Percentiles rank a stretch among this genome's conserved stretches.
phyloP scores from a whole-genome alignment of 2,329 filamentous ascomycete genomes.

The Lachnellula hyalina region DNA sequence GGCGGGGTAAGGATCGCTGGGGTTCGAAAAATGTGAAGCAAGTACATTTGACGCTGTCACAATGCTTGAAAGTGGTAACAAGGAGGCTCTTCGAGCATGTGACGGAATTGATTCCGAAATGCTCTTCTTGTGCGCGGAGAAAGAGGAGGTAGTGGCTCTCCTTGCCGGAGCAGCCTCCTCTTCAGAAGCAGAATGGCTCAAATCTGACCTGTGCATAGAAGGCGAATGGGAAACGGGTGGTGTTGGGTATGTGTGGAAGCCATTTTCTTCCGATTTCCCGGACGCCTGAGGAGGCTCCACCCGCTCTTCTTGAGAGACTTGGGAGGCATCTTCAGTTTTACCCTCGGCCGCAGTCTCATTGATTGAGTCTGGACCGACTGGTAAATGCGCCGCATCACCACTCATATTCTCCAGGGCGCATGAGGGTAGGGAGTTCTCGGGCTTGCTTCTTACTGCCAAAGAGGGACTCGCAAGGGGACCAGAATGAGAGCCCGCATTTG shows the following conservation, averaged over 20 bases:
- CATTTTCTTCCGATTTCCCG: constrained; percentile 17
- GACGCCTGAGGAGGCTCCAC: constrained; percentile 20
- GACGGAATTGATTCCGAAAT: constrained; percentile 39
- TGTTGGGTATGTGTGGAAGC: constrained; percentile 47
- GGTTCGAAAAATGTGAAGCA: constrained; percentile 65
- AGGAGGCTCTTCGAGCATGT: constrained; percentile 40
- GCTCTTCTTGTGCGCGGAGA: constrained; percentile 36
- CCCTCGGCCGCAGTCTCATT: constrained; percentile 21
- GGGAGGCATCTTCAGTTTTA: constrained; percentile 19
- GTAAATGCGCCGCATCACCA: constrained; percentile 20
- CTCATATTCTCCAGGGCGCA: constrained; percentile 18
- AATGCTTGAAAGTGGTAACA: constrained; percentile 57
- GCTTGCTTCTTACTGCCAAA: constrained; percentile 19
- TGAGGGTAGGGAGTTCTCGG: constrained; percentile 17
- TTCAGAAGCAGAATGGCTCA: constrained; percentile 36
- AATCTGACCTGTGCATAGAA: constrained; percentile 40
- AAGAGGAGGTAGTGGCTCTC: constrained; percentile 29
- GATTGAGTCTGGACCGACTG: constrained; percentile 23
- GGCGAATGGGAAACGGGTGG: constrained; percentile 49
- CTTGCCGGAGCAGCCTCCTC: constrained; percentile 35
- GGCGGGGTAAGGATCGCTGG: constrained; percentile 48
- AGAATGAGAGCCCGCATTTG: constrained; percentile 20
- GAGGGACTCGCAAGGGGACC: constrained; percentile 25
- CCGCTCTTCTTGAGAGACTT: constrained; percentile 21
- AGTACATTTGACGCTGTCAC: constrained; percentile 58